Percentiles rank a stretch among this genome's conserved stretches.
Evolutionary conservation across 2,329 filamentous ascomycete genomes (phyloP).

Genomic region (Xylaria polymorpha): DNA sequence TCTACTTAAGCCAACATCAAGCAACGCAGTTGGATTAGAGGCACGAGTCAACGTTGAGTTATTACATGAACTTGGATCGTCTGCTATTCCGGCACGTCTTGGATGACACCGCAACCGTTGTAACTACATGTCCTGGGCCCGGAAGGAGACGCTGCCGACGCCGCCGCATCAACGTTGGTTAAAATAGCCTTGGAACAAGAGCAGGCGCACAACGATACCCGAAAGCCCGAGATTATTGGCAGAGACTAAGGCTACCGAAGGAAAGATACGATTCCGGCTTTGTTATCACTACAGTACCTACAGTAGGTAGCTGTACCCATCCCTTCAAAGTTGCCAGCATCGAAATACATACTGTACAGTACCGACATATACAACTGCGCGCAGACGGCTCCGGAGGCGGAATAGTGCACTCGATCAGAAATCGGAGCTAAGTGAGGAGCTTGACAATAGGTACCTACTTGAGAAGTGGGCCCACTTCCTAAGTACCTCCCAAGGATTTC

Average conservation of each 20-base stretch:
- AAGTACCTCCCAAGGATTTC: constrained; percentile 10
- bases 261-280: background rate
- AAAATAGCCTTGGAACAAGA: constrained; percentile 10
- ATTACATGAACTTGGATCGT: constrained; percentile 2
- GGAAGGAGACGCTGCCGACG: constrained; percentile 12
- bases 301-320: too few species aligned
- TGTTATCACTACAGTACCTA: too few species aligned
- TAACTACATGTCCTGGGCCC: background rate
- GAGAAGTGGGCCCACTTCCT: constrained; percentile 12
- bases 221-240: constrained; percentile 8
- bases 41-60: background rate
- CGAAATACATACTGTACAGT: constrained; percentile 4
- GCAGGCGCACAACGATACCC: background rate
- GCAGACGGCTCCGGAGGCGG: constrained; percentile 1
- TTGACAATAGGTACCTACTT: background rate
- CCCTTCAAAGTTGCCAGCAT: constrained; percentile 2
- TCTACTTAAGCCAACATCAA: constrained; percentile 10
- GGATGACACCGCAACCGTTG: background rate
- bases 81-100: background rate
- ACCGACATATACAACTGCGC: too few species aligned
- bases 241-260: constrained; percentile 4
- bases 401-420: constrained; percentile 21
- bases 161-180: background rate
- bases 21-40: background rate
- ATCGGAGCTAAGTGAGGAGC: constrained; percentile 26